These are phyloP conservation scores for Boeremia exigua DNA, from an alignment of 2,329 filamentous ascomycete genomes.

Conservation along the genomic window DNA sequence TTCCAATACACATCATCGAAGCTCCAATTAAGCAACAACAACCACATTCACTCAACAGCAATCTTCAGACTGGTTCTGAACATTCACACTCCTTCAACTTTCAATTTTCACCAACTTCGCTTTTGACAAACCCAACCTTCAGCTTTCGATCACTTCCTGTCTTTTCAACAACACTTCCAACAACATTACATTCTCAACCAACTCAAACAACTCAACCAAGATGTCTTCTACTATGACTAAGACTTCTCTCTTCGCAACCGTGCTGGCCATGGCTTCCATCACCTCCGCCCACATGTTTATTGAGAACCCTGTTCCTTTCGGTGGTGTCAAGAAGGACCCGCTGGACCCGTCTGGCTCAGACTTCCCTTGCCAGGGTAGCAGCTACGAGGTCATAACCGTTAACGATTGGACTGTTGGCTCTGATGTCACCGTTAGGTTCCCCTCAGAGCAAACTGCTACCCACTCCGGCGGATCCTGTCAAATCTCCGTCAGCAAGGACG, in stretches of 20 bases:
- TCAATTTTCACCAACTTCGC: slow-evolving; percentile 2
- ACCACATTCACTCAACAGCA: slow-evolving; percentile 15
- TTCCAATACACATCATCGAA: slow-evolving; percentile 20
- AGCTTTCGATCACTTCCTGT: slow-evolving; percentile 16
- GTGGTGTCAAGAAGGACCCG: slow-evolving; percentile 56
- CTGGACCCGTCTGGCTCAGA: slow-evolving; percentile 64
- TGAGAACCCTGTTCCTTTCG: slow-evolving; percentile 70
- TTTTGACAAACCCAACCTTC: slow-evolving; percentile 14
- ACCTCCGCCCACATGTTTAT: slow-evolving; percentile 79
- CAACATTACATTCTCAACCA: slow-evolving; percentile 7
- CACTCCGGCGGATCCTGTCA: slow-evolving; percentile 95
- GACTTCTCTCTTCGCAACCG: slow-evolving; percentile 21
- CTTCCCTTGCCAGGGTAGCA: slow-evolving; percentile 77
- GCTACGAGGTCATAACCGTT: slow-evolving; percentile 53
- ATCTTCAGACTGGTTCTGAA: slow-evolving; percentile 20
- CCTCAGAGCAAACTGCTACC: slow-evolving; percentile 66
- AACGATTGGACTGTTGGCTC: slow-evolving; percentile 71
- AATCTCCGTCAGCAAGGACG: slow-evolving; percentile 78
- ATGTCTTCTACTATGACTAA: slow-evolving; percentile 17
- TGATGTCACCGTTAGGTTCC: slow-evolving; percentile 66
- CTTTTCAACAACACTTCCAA: slow-evolving; percentile 9
- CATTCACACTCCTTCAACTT: slow-evolving; percentile 18
- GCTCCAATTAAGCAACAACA: slow-evolving; percentile 16
- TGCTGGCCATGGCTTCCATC: slow-evolving; percentile 58
- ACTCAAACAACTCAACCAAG: slow-evolving; percentile 12